Evolutionary conservation across 2,329 filamentous ascomycete genomes (phyloP), one percentile per base, ranked within the genome.

Genomic region (Cytospora paraplurivora): DNA sequence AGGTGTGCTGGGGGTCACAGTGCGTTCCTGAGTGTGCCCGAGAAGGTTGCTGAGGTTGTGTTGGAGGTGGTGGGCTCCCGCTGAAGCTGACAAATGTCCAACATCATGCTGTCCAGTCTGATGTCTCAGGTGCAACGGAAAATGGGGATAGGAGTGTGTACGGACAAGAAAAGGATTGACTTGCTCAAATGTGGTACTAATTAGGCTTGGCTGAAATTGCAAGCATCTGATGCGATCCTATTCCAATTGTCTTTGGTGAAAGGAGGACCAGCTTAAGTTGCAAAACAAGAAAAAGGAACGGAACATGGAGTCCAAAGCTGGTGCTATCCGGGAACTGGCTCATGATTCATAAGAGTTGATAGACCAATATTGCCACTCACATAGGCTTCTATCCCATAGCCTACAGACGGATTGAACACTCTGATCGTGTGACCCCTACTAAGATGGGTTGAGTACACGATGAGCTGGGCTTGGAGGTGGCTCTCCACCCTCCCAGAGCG

Each of bases 401-500:
- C 4, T 8, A 15, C n/a, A 44, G 41, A 44, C 4, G 15, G 15
- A 44, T 44, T n/a, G 15, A n/a, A 44, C 1, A n/a, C 17, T n/a
- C 17, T 44, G 8, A n/a, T 3, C 7, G 3, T 5, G 21, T 4
- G 15, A 4, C 32, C 12, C 15, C 37, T 10, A 49, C 49, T n/a
- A 63, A 12, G 44, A n/a, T 3, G 12, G 17, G 4, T 54, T 38
- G 33, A 57, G 32, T 10, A 53, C n/a, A 8, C 33, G 35, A 37
- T 57, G 65, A 11, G 55, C 79, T 1, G 80, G 80, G 58, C 81
- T 83, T 4, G 81, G 82, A 10, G 82, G 82, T 21, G 81, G 74
- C n/a, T 77, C 76, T 0, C 80, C 81, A 5, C 72, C 77, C 67
- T 85, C 82, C 82, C 81, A 83, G 4, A 67, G 60, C 33, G 68